Conservation (phyloP, 2,329 filamentous ascomycete species). For the Ophiostoma quercus region DNA sequence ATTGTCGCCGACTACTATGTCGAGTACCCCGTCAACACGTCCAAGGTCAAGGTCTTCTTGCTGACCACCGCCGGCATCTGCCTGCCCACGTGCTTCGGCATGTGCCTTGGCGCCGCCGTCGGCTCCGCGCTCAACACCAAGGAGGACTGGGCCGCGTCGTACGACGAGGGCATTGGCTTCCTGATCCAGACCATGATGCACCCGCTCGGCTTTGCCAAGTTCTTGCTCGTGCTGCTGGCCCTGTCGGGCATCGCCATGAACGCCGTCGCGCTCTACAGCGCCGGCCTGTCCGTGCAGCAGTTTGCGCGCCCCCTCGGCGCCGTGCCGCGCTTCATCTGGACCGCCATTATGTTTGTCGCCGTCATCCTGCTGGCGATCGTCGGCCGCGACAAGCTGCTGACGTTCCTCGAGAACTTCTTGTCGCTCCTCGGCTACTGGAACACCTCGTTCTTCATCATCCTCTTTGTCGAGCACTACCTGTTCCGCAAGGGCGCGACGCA, state of each 20-base stretch:
- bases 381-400: constrained; percentile 41
- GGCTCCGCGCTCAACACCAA: constrained; percentile 53
- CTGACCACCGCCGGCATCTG: constrained; percentile 45
- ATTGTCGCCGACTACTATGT: constrained; percentile 44
- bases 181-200: constrained; percentile 56
- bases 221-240: constrained; percentile 55
- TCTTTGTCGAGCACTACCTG: constrained; percentile 45
- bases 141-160: constrained; percentile 50
- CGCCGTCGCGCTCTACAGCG: constrained; percentile 41
- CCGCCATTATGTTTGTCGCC: constrained; percentile 41
- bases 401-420: constrained; percentile 44
- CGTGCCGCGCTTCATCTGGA: constrained; percentile 47
- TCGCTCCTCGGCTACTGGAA: constrained; percentile 48
- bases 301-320: constrained; percentile 41
- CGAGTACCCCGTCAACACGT: constrained; percentile 44
- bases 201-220: constrained; percentile 56
- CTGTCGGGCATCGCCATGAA: constrained; percentile 47
- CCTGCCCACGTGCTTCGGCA: constrained; percentile 48
- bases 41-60: constrained; percentile 43
- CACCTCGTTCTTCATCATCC: constrained; percentile 44
- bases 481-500: constrained; percentile 38
- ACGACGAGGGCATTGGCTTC: constrained; percentile 52
- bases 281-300: constrained; percentile 38
- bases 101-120: constrained; percentile 60
- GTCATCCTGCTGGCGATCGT: constrained; percentile 43